phyloP scores from a whole-genome alignment of 2,329 filamentous ascomycete genomes.

The Fusarium sp. region DNA sequence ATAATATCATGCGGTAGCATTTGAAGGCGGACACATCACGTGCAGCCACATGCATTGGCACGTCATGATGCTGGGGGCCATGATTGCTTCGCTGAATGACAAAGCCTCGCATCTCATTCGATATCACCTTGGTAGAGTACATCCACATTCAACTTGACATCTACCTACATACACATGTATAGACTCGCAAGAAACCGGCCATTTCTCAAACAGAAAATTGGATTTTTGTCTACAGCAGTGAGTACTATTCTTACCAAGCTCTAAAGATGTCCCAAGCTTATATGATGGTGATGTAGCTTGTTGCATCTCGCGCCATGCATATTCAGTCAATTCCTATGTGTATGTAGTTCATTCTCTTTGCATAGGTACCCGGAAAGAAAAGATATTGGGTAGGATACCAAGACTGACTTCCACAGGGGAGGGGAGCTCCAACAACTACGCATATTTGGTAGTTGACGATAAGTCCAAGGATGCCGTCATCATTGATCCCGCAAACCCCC shows the following conservation, averaged over 20 bases:
- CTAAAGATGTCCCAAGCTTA: constrained; percentile 3
- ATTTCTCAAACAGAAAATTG: constrained; percentile 51
- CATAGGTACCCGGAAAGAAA: neutral
- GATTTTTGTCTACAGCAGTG: constrained; percentile 41
- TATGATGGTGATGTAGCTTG: constrained; percentile 23
- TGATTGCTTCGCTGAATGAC: constrained; percentile 45
- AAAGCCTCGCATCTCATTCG: constrained; percentile 46
- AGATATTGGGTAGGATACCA: neutral
- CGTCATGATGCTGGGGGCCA: constrained; percentile 42
- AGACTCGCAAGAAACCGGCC: constrained; percentile 55
- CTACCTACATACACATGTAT: constrained; percentile 56
- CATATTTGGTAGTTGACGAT: constrained; percentile 84
- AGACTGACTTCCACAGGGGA: constrained; percentile 67
- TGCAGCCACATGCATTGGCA: constrained; percentile 33
- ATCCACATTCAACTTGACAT: constrained; percentile 11
- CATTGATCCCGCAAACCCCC: constrained; percentile 83
- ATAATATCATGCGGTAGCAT: neutral
- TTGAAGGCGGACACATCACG: constrained; percentile 35
- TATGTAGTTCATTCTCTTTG: constrained; percentile 59
- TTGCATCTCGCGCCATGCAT: constrained; percentile 71
- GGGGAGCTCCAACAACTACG: constrained; percentile 85
- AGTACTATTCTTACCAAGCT: constrained; percentile 16
- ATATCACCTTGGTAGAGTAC: constrained; percentile 19
- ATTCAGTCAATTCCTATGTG: constrained; percentile 92
- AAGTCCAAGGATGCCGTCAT: constrained; percentile 83